These are phyloP conservation scores for Strigomonas culicis DNA, from an alignment of 208 protist species.

Conservation along the genomic window DNA sequence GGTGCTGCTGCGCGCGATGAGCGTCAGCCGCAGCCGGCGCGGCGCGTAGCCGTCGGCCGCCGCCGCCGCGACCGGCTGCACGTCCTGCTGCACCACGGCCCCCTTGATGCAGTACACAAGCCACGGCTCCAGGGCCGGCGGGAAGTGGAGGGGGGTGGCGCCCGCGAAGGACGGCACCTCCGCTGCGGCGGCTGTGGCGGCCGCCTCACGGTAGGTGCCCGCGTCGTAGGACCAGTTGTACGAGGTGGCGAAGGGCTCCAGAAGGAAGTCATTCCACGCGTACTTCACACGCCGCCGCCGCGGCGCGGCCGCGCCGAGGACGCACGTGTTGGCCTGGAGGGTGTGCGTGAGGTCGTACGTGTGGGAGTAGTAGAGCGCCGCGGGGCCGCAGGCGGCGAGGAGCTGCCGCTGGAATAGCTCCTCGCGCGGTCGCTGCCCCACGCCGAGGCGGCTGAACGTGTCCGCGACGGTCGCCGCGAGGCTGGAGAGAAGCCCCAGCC, in stretches of 20 bases:
- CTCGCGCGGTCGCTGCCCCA: conserved; percentile 20
- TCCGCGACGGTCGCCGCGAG: not conserved
- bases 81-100: conserved; percentile 22
- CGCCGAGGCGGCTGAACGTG: not conserved
- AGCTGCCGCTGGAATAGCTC: conserved; percentile 78
- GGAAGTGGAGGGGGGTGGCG: not conserved
- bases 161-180: not conserved
- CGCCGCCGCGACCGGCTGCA: not conserved
- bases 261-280: conserved; percentile 86
- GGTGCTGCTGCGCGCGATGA: conserved; percentile 92
- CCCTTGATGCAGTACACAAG: conserved; percentile 21
- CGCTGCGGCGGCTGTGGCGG: not conserved
- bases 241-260: conserved; percentile 49
- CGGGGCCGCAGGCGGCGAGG: conserved; percentile 42
- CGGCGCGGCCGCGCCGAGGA: not conserved
- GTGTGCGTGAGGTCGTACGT: conserved; percentile 95
- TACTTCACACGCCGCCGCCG: conserved; percentile 44
- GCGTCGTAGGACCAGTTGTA: not conserved
- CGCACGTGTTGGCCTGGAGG: conserved; percentile 92
- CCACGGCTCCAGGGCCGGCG: conserved; percentile 12
- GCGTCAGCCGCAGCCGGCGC: conserved; percentile 37
- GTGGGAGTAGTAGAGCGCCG: conserved; percentile 94
- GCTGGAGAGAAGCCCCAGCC: not conserved
- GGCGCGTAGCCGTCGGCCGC: not conserved
- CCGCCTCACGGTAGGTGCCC: not conserved